Evolutionary conservation across 345 rosid species (phyloP).

Genomic region (Aurinia saxatilis): DNA sequence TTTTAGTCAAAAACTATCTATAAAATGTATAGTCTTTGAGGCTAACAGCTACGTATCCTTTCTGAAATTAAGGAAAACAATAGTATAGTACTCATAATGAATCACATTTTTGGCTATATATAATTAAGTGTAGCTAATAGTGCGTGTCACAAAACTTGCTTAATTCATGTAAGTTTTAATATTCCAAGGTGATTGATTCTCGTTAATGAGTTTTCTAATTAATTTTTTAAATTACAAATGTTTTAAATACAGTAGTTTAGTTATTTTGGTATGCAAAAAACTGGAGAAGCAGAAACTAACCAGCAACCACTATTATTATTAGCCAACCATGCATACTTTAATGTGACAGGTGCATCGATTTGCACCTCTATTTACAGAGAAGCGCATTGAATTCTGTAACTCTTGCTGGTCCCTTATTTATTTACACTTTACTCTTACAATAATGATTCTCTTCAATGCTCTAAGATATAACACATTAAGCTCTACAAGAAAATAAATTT

Average conservation of each 20-base stretch:
- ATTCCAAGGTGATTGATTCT: not conserved
- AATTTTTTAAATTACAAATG: too few relatives aligned
- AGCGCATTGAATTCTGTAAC: not conserved
- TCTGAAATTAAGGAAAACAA: too few relatives aligned
- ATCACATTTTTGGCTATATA: not conserved
- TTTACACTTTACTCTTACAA: not conserved
- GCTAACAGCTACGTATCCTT: too few relatives aligned
- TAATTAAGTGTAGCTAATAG: not conserved
- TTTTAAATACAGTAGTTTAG: too few relatives aligned
- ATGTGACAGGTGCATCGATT: slow-evolving; percentile 9
- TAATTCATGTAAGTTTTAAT: not conserved
- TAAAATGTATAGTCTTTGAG: not conserved
- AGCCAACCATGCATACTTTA: not conserved
- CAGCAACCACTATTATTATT: not conserved
- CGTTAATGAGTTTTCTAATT: not conserved
- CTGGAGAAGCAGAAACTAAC: slow-evolving; percentile 3
- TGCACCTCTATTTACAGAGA: not conserved
- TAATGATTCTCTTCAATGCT: not conserved
- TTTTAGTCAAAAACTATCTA: not conserved
- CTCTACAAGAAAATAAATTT: too few relatives aligned
- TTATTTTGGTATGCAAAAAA: not conserved
- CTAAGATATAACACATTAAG: not conserved
- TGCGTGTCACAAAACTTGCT: not conserved
- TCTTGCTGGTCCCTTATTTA: not conserved
- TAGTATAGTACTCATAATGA: not conserved